Conservation (phyloP, 495 filamentous ascomycete genomes). For the Aspergillus nanangensis region DNA sequence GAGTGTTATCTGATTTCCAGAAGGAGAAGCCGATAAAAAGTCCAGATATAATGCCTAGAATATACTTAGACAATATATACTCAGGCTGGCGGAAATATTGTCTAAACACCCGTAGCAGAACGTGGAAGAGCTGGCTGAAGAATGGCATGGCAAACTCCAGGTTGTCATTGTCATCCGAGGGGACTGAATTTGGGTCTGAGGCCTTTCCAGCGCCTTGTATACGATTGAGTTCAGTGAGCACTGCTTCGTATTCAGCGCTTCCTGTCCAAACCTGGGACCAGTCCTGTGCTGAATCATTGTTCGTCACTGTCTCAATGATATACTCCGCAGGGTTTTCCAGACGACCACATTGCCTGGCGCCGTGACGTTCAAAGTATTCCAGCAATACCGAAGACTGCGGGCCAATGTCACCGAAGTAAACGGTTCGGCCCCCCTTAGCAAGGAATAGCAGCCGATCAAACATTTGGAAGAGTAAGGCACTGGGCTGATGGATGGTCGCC, state of each 20-base stretch:
- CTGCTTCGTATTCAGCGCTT: too few species aligned
- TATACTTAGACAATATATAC: slow-evolving; percentile 46
- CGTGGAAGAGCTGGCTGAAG: slow-evolving; percentile 38
- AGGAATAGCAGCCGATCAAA: slow-evolving; percentile 55
- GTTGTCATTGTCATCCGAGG: slow-evolving; percentile 17
- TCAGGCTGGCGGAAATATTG: slow-evolving; percentile 50
- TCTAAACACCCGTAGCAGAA: slow-evolving; percentile 40
- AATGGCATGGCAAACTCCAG: slow-evolving; percentile 51
- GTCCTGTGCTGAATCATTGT: background rate
- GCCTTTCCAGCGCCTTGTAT: too few species aligned
- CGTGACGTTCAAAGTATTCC: slow-evolving; percentile 44
- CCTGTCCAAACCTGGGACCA: background rate
- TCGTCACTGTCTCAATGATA: slow-evolving; percentile 52
- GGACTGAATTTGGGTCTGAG: too few species aligned
- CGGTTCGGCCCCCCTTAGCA: slow-evolving; percentile 44
- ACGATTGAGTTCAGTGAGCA: too few species aligned
- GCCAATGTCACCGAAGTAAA: slow-evolving; percentile 54
- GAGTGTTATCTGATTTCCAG: slow-evolving; percentile 59
- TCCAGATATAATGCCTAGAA: slow-evolving; percentile 42
- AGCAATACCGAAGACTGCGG: slow-evolving; percentile 37
- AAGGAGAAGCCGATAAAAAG: slow-evolving; percentile 90
- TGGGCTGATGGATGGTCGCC: slow-evolving; percentile 62
- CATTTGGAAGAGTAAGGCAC: slow-evolving; percentile 40
- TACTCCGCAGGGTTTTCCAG: slow-evolving; percentile 62
- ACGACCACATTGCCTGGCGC: slow-evolving; percentile 29